Conservation (phyloP, 1,139 yeast genomes). For the Candida sojae region DNA sequence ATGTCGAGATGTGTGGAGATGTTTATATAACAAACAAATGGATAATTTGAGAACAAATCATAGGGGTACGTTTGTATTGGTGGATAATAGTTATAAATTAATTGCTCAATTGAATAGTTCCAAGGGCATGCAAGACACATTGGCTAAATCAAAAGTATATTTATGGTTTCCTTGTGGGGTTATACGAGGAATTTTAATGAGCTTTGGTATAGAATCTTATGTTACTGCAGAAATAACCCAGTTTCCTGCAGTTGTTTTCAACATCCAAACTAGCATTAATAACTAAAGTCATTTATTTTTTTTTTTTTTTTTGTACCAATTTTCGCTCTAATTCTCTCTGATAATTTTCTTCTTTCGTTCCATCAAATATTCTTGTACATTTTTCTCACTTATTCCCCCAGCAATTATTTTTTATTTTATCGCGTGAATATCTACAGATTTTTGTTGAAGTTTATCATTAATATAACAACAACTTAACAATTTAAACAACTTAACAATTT, state of each 20-base stretch:
- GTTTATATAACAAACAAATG: conserved; percentile 80
- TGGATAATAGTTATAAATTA: conserved; percentile 64
- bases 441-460: too few species aligned
- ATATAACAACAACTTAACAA: too few species aligned
- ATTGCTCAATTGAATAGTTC: conserved; percentile 58
- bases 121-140: conserved; percentile 48
- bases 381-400: too few species aligned
- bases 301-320: neutral
- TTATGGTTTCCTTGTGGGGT: conserved; percentile 84
- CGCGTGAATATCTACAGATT: too few species aligned
- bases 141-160: conserved; percentile 52
- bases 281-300: conserved; percentile 9
- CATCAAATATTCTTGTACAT: too few species aligned
- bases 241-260: conserved; percentile 70
- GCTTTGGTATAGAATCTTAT: conserved; percentile 66
- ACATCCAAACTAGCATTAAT: conserved; percentile 58
- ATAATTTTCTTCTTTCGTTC: too few species aligned
- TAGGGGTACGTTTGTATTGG: conserved; percentile 78
- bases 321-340: too few species aligned
- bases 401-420: too few species aligned
- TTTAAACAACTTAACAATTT: too few species aligned
- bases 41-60: conserved; percentile 92
- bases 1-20: conserved; percentile 89
- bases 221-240: conserved; percentile 69
- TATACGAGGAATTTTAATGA: conserved; percentile 74